Base-by-base conservation (phyloP, 306 rosid genomes). In the Prunus mume region DNA sequence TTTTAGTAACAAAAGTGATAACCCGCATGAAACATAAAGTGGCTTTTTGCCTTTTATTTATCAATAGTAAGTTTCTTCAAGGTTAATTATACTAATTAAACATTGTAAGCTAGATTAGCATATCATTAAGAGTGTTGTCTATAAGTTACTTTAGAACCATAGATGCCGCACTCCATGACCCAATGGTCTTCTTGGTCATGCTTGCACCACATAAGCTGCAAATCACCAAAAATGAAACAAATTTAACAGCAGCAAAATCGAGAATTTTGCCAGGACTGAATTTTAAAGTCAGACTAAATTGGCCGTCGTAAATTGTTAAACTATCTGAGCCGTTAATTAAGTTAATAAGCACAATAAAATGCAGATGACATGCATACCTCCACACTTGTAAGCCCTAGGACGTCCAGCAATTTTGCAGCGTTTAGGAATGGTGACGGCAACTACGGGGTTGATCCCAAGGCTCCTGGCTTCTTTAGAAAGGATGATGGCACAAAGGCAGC, bases 331-430 rank as follows among this genome's bases (percentile, higher is more conserved):
- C 10, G 57, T 17, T 52, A 52, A 15, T 34, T 34, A 34, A 34
- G 41, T 34, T 34, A 34, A 6, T 34, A 5, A 7, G 41, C 41
- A 34, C 6, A 34, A 34, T 6, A 34, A 34, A 34, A 34, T 34
- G 41, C 41, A 34, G 41, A 2, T 55, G 19, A 55, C 1, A 13
- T 10, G 12, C 51, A 4, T n/a, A 84, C 87, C 88, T 82, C 87
- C 84, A 51, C 87, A 87, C 72, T 82, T 78, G 85, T 67, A 85
- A 43, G 80, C 85, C 54, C 65, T 28, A 0, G 83, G 80, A 17
- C 78, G 83, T 25, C 75, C 71, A 17, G 47, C 46, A 3, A 84
- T 63, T 30, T 78, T 68, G 25, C 87, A 82, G 22, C 83, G 85
- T 75, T 80, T 78, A 3, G 88, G 83, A 49, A 82, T 75, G 34